Percentiles rank a stretch among this genome's conserved stretches.
Conservation (phyloP, 371 early-diverging fungal species). For the Rhizomucor pusillus region DNA sequence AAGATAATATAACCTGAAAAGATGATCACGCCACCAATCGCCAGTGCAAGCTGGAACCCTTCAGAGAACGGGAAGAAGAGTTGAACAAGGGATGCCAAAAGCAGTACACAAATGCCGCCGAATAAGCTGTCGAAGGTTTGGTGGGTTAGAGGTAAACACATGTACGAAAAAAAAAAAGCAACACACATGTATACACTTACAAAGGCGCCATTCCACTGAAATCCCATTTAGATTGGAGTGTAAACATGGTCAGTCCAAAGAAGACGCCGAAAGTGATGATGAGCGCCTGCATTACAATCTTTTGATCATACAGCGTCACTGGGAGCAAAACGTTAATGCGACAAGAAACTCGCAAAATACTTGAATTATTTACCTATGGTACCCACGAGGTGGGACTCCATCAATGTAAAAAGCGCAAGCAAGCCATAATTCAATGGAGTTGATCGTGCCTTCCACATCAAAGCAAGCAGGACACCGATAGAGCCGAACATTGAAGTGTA, state of each 20-base stretch:
- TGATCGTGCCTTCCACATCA: conserved; percentile 61
- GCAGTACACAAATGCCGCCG: conserved; percentile 57
- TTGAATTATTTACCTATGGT: conserved; percentile 44
- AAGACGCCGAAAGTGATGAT: conserved; percentile 73
- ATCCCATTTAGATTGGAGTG: conserved; percentile 72
- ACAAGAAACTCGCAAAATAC: conserved; percentile 14
- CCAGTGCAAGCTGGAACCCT: conserved; percentile 60
- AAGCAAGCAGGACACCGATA: conserved; percentile 50
- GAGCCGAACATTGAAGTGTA: conserved; percentile 41
- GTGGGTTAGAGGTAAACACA: no score
- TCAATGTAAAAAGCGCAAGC: conserved; percentile 64
- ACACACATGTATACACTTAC: conserved; percentile 23
- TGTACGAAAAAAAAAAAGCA: no score
- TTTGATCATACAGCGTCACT: conserved; percentile 56
- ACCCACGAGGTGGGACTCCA: conserved; percentile 68
- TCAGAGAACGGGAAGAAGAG: conserved; percentile 73
- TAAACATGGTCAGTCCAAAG: conserved; percentile 72
- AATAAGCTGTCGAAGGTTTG: conserved; percentile 47
- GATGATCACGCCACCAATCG: conserved; percentile 59
- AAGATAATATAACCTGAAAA: conserved; percentile 76
- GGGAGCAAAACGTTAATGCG: neutral
- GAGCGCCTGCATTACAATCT: conserved; percentile 71
- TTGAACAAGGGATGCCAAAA: conserved; percentile 63
- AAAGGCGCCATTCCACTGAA: conserved; percentile 67
- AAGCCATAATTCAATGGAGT: conserved; percentile 66